Evolutionary conservation across 2,329 filamentous ascomycete genomes (phyloP), one percentile per base, ranked within the genome.

Genomic region (Colletotrichum limetticola): DNA sequence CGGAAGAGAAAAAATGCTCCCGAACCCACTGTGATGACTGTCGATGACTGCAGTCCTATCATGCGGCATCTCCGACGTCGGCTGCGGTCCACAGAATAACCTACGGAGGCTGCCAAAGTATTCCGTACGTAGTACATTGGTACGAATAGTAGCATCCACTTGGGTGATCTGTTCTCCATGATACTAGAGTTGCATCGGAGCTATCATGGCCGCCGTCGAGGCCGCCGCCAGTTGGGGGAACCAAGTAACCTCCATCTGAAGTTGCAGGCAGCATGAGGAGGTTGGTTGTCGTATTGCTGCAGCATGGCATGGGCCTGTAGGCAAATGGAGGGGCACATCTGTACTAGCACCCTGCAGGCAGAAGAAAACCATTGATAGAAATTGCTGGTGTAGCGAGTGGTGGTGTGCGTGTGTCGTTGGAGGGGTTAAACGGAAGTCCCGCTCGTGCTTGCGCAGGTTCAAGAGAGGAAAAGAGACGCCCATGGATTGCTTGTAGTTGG

Each of bases 351-450:
- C 52, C 49, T 55, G 59, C 55, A 70, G 42, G 60, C 66, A 59
- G 66, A 70, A 56, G 60, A 56, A n/a, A 22, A 49, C 32, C n/a
- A 46, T 32, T 2, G 14, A 42, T 16, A 42, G 30, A 16, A 16
- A 55, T 55, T 30, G 22, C 12, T 53, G n/a, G 28, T 35, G 24
- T 24, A 65, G 30, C n/a, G 24, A 62, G 4, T 22, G 35, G 28
- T 42, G 30, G 32, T 53, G 42, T 26, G 30, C 26, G 24, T 49
- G 19, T 61, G 55, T 71, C 56, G 71, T 66, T 72, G 71, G 70
- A 71, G 60, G 56, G 71, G 66, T 65, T 56, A 67, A 61, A 66
- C 61, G 71, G 66, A 71, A 73, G 66, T 73, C 66, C 56, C 68
- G 61, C 71, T 37, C 42, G 46, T 62, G 66, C 49, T 66, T 52